These are phyloP conservation scores for Colletotrichum lindemuthianum DNA, from an alignment of 2,329 filamentous ascomycete genomes.

Conservation along the genomic window DNA sequence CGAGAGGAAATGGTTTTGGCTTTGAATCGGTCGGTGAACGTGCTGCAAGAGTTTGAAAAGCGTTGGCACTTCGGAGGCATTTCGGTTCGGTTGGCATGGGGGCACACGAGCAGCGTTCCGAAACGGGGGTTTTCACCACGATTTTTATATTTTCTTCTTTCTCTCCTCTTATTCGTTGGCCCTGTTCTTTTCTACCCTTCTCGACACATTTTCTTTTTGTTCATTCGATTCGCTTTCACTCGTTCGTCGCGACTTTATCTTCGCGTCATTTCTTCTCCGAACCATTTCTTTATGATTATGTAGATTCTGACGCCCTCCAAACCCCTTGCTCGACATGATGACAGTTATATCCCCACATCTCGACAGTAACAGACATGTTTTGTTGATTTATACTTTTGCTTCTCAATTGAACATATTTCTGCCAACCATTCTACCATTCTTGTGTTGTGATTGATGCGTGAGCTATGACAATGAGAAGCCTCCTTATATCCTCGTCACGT, in stretches of 20 bases:
- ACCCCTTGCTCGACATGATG: background rate
- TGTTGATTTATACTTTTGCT: background rate
- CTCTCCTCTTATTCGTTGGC: background rate
- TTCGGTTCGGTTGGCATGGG: background rate
- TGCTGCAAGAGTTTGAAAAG: conserved; percentile 4
- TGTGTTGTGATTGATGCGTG: no score
- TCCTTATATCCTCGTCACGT: no score
- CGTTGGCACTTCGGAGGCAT: conserved; percentile 1
- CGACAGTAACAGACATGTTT: conserved; percentile 7
- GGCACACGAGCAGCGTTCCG: conserved; percentile 13
- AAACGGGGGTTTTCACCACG: background rate
- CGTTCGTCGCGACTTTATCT: background rate
- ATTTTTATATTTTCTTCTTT: background rate
- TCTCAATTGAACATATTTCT: background rate
- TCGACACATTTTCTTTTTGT: background rate
- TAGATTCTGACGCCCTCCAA: conserved; percentile 2
- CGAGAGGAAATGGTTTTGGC: no score
- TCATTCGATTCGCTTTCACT: background rate
- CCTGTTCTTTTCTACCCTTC: background rate
- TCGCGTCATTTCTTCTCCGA: background rate
- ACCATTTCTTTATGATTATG: conserved; percentile 2
- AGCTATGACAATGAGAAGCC: no score
- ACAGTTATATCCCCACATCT: background rate
- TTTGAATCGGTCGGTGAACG: no score
- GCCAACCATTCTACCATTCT: no score